A percentile compares a stretch with the other conserved stretches of the same genome.
Evolutionary conservation across 257 asterid species (phyloP).

Genomic region (Solanum bulbocastanum): DNA sequence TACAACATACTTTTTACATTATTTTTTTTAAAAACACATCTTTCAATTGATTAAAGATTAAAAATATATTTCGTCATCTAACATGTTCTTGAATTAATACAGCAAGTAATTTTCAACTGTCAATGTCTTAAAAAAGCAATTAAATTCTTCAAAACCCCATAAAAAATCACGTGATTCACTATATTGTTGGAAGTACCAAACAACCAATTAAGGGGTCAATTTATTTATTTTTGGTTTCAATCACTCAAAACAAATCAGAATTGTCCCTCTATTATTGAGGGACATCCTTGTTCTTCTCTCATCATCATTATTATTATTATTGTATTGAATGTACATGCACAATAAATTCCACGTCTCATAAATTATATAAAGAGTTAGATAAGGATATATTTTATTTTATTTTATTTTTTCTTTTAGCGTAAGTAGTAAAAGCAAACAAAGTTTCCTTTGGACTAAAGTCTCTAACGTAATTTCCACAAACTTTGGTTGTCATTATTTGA

Average conservation of each 20-base stretch:
- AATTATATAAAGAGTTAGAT: neutral
- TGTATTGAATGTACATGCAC: neutral
- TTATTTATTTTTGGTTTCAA: neutral
- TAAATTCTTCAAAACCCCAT: neutral
- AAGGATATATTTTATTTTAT: neutral
- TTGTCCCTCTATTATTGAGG: slow-evolving; percentile 1
- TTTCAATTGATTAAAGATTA: too few relatives aligned
- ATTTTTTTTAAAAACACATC: too few relatives aligned
- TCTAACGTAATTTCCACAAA: neutral
- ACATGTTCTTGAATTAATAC: neutral
- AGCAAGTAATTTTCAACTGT: neutral
- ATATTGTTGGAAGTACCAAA: neutral
- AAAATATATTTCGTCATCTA: neutral
- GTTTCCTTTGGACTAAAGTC: neutral
- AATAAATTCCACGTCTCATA: neutral
- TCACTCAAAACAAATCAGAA: neutral
- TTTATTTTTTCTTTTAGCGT: neutral
- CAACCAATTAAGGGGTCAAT: neutral
- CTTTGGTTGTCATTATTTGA: neutral
- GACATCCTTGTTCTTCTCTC: neutral
- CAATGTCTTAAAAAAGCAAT: neutral
- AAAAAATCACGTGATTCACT: neutral
- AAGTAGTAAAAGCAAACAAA: neutral
- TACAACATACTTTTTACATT: neutral
- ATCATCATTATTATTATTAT: neutral